These are phyloP conservation scores for Lotus japonicus DNA, from an alignment of 306 rosid species.

Conservation along the genomic window DNA sequence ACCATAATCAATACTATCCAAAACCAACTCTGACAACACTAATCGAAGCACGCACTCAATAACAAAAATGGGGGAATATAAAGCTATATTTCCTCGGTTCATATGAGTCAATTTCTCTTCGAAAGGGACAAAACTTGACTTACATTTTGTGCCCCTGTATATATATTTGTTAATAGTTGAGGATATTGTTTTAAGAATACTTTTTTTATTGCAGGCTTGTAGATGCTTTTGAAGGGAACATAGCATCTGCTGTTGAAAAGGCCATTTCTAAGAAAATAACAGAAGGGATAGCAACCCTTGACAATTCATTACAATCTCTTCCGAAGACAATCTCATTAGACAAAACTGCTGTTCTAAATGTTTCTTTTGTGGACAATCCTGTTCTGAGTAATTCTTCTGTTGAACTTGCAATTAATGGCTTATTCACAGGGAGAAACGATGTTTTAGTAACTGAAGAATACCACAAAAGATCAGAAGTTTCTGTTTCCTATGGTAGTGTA, in stretches of 20 bases:
- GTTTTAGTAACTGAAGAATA: slow-evolving; percentile 30
- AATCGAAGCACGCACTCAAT: too few relatives aligned
- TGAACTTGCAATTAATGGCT: slow-evolving; percentile 62
- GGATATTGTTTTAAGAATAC: background rate
- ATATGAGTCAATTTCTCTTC: background rate
- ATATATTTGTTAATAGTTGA: background rate
- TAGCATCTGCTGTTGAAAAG: slow-evolving; percentile 66
- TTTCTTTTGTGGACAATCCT: slow-evolving; percentile 61
- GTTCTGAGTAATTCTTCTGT: slow-evolving; percentile 52
- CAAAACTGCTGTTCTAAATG: slow-evolving; percentile 47
- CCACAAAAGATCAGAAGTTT: slow-evolving; percentile 20
- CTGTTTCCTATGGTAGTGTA: slow-evolving; percentile 20
- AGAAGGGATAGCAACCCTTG: slow-evolving; percentile 57
- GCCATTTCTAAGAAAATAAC: slow-evolving; percentile 45
- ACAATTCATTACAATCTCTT: slow-evolving; percentile 49
- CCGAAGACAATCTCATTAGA: slow-evolving; percentile 52
- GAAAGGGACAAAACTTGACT: background rate
- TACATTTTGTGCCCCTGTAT: background rate
- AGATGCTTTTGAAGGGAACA: slow-evolving; percentile 53
- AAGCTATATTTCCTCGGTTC: background rate
- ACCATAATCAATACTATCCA: too few relatives aligned
- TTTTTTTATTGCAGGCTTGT: slow-evolving; percentile 48
- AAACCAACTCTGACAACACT: too few relatives aligned
- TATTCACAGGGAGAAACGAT: slow-evolving; percentile 33
- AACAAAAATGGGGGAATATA: slow-evolving; percentile 4